Evolutionary conservation across 495 filamentous ascomycete species (phyloP).

Genomic region (Penicillium cinerascens): DNA sequence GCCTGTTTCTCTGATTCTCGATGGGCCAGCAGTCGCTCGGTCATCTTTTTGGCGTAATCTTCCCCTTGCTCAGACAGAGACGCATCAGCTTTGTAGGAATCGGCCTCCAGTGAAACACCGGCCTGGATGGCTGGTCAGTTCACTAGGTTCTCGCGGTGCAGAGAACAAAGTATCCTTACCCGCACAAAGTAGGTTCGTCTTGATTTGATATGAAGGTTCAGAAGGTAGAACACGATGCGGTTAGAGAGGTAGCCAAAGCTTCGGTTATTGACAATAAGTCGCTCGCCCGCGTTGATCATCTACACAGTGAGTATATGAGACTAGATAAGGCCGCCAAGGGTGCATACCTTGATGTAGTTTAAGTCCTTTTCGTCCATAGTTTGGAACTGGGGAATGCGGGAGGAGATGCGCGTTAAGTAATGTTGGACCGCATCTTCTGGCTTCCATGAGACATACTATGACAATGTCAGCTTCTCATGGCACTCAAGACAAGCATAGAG

Average conservation of each 20-base stretch:
- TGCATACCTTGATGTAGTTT: conserved; percentile 83
- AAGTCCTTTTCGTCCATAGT: conserved; percentile 92
- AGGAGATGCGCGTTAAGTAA: conserved; percentile 83
- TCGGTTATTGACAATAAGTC: conserved; percentile 89
- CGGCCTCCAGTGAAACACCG: conserved; percentile 68
- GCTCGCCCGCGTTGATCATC: conserved; percentile 98
- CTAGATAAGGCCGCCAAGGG: not conserved
- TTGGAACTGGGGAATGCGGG: conserved; percentile 92
- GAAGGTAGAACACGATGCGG: conserved; percentile 94
- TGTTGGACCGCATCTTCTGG: conserved; percentile 87
- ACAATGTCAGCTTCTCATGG: conserved; percentile 7
- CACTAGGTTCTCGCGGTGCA: not conserved
- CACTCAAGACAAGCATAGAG: not conserved
- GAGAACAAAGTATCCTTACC: conserved; percentile 40
- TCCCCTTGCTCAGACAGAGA: conserved; percentile 75
- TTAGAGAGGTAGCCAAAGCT: conserved; percentile 94
- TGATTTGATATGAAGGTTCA: conserved; percentile 95
- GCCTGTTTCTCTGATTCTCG: conserved; percentile 75
- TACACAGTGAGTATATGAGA: conserved; percentile 16
- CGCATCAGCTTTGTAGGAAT: conserved; percentile 87
- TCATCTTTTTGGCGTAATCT: conserved; percentile 86
- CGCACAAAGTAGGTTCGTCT: conserved; percentile 91
- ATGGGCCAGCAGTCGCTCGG: conserved; percentile 73
- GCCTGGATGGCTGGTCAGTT: conserved; percentile 31
- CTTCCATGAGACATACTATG: conserved; percentile 81